phyloP scores from a whole-genome alignment of 768 basidiomycete species.

The Boletus subcaerulescens region DNA sequence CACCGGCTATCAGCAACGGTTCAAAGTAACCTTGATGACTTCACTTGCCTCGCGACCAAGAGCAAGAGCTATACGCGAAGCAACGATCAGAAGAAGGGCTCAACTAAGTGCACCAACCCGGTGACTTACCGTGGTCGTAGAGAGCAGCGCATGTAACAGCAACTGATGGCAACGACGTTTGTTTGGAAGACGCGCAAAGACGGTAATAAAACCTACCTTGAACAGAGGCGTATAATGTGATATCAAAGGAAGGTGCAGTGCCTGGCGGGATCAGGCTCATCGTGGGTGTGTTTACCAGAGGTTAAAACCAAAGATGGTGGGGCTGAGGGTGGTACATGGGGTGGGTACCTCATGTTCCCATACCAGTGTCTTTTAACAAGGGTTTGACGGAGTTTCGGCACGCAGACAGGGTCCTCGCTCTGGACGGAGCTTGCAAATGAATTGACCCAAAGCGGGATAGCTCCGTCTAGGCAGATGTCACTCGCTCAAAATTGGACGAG shows the following conservation, averaged over 20 bases:
- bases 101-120: too few relatives aligned
- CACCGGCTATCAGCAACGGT: background rate
- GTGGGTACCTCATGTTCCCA: background rate
- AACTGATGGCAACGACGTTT: slow-evolving; percentile 18
- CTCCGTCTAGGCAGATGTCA: background rate
- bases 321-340: background rate
- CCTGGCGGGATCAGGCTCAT: slow-evolving; percentile 26
- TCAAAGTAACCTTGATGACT: background rate
- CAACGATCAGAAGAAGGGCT: too few relatives aligned
- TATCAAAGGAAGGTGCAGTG: background rate
- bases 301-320: slow-evolving; percentile 1
- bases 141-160: slow-evolving; percentile 27
- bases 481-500: background rate
- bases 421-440: slow-evolving; percentile 3
- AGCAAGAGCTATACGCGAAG: slow-evolving; percentile 16
- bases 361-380: slow-evolving; percentile 14
- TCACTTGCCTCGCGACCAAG: slow-evolving; percentile 28
- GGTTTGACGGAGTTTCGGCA: background rate
- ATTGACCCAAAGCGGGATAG: slow-evolving; percentile 9
- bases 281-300: background rate
- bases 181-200: background rate
- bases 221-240: slow-evolving; percentile 17
- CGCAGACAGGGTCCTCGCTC: background rate
- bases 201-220: slow-evolving; percentile 16
- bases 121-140: slow-evolving; percentile 28